Evolutionary conservation across 2,329 filamentous ascomycete genomes (phyloP).

Genomic region (Emmonsiellopsis sp.): DNA sequence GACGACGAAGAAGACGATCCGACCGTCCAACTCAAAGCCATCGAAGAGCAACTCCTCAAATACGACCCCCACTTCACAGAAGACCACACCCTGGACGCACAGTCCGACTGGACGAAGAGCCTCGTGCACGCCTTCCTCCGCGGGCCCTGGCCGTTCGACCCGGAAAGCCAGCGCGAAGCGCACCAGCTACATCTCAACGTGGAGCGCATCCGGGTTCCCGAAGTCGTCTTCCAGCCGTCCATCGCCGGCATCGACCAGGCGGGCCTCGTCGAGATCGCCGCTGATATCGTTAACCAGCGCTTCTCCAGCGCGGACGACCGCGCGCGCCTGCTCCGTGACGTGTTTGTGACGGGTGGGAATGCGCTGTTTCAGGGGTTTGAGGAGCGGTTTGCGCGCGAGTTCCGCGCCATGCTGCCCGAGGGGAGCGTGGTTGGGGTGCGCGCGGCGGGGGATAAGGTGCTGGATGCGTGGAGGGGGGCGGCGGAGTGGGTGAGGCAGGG

Average conservation of each 20-base stretch:
- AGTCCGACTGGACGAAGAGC: slow-evolving; percentile 90
- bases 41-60: slow-evolving; percentile 76
- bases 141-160: slow-evolving; percentile 77
- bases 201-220: slow-evolving; percentile 86
- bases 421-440: slow-evolving; percentile 60
- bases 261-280: slow-evolving; percentile 82
- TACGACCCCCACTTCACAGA: slow-evolving; percentile 87
- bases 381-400: slow-evolving; percentile 63
- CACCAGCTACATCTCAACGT: slow-evolving; percentile 94
- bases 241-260: slow-evolving; percentile 92
- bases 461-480: slow-evolving; percentile 91
- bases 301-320: slow-evolving; percentile 50
- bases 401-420: slow-evolving; percentile 62
- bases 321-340: slow-evolving; percentile 66
- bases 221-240: slow-evolving; percentile 84
- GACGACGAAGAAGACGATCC: slow-evolving; percentile 88
- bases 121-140: slow-evolving; percentile 83
- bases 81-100: slow-evolving; percentile 81
- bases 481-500: slow-evolving; percentile 64
- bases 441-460: slow-evolving; percentile 61
- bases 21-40: slow-evolving; percentile 57
- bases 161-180: slow-evolving; percentile 66
- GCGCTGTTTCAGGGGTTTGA: slow-evolving; percentile 81
- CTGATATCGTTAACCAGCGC: slow-evolving; percentile 79
- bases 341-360: slow-evolving; percentile 93